phyloP scores from a whole-genome alignment of 1,284 basidiomycete species.

The Moniliella sp. region DNA sequence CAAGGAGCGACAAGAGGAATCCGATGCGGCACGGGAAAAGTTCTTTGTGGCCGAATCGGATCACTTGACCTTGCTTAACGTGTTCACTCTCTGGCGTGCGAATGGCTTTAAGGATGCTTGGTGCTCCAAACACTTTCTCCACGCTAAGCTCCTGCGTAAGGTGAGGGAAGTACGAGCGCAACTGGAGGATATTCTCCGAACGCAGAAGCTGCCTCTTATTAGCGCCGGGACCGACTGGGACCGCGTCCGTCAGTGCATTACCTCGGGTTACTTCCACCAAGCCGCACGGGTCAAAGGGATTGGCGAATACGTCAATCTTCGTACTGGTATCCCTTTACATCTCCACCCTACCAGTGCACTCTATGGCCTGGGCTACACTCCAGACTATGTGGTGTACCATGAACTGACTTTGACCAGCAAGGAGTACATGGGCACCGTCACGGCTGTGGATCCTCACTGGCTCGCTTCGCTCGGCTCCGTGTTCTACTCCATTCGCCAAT shows the following conservation, averaged over 20 bases:
- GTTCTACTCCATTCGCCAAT: conserved; percentile 82
- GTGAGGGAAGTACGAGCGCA: conserved; percentile 86
- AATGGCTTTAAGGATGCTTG: conserved; percentile 77
- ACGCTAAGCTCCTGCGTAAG: conserved; percentile 83
- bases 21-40: conserved; percentile 85
- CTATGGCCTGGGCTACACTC: conserved; percentile 86
- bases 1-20: conserved; percentile 81
- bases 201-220: conserved; percentile 75
- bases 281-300: conserved; percentile 93
- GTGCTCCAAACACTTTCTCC: conserved; percentile 80
- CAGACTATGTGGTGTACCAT: conserved; percentile 87
- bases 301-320: conserved; percentile 89
- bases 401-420: conserved; percentile 39
- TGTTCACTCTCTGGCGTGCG: conserved; percentile 91
- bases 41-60: conserved; percentile 96
- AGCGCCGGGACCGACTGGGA: conserved; percentile 90
- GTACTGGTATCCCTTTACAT: conserved; percentile 64
- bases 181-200: conserved; percentile 93
- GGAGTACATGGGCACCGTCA: conserved; percentile 26
- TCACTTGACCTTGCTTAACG: conserved; percentile 80
- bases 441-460: conserved; percentile 32
- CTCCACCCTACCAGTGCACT: conserved; percentile 87
- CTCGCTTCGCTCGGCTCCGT: conserved; percentile 43
- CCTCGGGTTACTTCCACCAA: conserved; percentile 96
- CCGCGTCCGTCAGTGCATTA: conserved; percentile 82